Conservation (phyloP, 495 filamentous ascomycete species). For the Bathelium albidoporum region DNA sequence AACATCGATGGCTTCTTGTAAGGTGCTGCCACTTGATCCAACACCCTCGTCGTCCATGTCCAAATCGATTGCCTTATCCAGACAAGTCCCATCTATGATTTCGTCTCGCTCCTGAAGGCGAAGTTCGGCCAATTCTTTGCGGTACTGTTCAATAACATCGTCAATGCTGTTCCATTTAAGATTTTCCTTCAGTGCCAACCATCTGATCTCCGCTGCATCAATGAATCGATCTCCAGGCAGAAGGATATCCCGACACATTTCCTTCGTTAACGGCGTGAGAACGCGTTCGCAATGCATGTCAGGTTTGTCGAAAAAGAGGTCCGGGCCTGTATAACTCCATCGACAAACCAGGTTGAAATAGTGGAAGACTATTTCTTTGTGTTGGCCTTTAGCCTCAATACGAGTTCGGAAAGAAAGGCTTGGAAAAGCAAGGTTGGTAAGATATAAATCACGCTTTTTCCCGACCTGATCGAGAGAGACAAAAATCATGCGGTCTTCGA, state of each 20-base stretch:
- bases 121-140: background rate
- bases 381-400: constrained; percentile 16
- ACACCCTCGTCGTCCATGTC: background rate
- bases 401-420: constrained; percentile 24
- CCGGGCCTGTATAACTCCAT: constrained; percentile 16
- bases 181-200: too few relatives aligned
- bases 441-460: constrained; percentile 32
- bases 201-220: too few relatives aligned
- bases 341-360: constrained; percentile 19
- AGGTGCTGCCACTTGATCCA: background rate
- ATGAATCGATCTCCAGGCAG: background rate
- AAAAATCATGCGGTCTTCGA: constrained; percentile 39
- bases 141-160: background rate
- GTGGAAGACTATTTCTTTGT: constrained; percentile 19
- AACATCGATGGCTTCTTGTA: background rate
- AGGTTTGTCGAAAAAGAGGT: background rate
- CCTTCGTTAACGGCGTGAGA: background rate
- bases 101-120: too few relatives aligned
- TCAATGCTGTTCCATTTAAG: too few relatives aligned
- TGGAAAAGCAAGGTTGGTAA: constrained; percentile 44
- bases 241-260: background rate
- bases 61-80: background rate
- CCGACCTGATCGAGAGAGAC: constrained; percentile 30
- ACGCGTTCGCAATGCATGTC: background rate
- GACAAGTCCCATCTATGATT: background rate